phyloP scores from a whole-genome alignment of 208 protist genomes.

The Trypanosoma scelopori region DNA sequence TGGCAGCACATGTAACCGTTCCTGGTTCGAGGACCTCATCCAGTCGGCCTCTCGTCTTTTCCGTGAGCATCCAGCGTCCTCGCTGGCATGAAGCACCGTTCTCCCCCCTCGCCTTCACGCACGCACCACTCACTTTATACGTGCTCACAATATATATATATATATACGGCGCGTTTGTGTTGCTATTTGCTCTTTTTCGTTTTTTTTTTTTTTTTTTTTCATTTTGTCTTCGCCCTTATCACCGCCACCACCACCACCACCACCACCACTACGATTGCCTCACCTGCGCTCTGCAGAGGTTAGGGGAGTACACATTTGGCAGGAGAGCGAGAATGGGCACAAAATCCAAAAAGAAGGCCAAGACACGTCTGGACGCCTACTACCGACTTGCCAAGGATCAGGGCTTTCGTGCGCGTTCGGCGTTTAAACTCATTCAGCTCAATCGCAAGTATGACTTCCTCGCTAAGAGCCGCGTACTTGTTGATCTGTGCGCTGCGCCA shows the following conservation, averaged over 20 bases:
- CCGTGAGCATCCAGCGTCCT: constrained; percentile 25
- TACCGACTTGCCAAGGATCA: constrained; percentile 99
- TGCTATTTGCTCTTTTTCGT: constrained; percentile 6
- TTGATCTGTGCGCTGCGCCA: constrained; percentile 98
- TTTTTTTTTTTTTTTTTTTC: constrained; percentile 6
- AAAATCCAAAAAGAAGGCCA: constrained; percentile 93
- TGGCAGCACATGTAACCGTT: constrained; percentile 15
- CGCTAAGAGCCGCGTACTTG: constrained; percentile 76
- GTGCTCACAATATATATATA: background rate
- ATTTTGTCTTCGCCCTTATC: too few species aligned
- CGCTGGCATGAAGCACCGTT: background rate
- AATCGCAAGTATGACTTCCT: constrained; percentile 99
- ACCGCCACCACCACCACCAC: too few species aligned
- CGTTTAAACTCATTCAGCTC: constrained; percentile 99
- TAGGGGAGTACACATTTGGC: constrained; percentile 5
- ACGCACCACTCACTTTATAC: too few species aligned
- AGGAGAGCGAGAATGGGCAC: constrained; percentile 56
- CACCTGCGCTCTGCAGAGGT: background rate
- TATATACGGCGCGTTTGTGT: constrained; percentile 4
- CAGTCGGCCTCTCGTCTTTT: constrained; percentile 59
- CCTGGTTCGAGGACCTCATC: constrained; percentile 66
- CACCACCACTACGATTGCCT: too few species aligned
- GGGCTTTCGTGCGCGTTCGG: constrained; percentile 97
- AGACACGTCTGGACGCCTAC: constrained; percentile 93
- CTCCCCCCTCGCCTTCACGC: too few species aligned